These are phyloP conservation scores for Solanum tacnaense DNA, from an alignment of 257 asterid species.

Conservation along the genomic window DNA sequence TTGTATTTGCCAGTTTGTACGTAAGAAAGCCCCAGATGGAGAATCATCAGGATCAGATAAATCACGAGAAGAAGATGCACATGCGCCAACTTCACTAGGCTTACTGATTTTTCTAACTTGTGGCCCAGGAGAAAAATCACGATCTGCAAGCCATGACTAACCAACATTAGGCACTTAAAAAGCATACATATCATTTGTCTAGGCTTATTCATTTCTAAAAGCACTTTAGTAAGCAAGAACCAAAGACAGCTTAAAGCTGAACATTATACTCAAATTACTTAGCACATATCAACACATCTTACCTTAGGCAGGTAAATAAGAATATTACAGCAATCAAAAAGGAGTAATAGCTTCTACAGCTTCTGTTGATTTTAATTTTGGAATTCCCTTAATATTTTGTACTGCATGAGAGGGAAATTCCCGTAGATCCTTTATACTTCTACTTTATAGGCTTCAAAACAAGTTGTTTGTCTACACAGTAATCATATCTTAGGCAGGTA, in stretches of 20 bases:
- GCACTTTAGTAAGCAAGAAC: background rate
- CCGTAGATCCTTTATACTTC: background rate
- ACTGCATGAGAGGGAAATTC: background rate
- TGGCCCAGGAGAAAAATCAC: conserved; percentile 28
- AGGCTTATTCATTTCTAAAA: background rate
- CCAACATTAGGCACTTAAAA: background rate
- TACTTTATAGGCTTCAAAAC: background rate
- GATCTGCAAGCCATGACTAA: conserved; percentile 22
- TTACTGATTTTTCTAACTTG: conserved; percentile 20
- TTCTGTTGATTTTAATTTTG: background rate
- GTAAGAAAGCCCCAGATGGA: conserved; percentile 49
- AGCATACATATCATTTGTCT: background rate
- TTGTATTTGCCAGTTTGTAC: conserved; percentile 93
- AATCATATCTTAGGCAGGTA: background rate
- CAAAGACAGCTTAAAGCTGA: background rate
- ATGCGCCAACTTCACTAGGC: conserved; percentile 23
- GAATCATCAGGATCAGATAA: conserved; percentile 21
- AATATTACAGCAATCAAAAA: background rate
- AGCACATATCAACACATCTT: background rate
- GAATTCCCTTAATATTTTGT: background rate
- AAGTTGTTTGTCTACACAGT: background rate
- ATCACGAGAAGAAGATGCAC: conserved; percentile 26
- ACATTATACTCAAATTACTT: background rate
- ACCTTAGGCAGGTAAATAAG: background rate
- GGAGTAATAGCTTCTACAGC: background rate